Base-by-base conservation (phyloP, 2,329 filamentous ascomycete species). In the Zasmidium cellare region DNA sequence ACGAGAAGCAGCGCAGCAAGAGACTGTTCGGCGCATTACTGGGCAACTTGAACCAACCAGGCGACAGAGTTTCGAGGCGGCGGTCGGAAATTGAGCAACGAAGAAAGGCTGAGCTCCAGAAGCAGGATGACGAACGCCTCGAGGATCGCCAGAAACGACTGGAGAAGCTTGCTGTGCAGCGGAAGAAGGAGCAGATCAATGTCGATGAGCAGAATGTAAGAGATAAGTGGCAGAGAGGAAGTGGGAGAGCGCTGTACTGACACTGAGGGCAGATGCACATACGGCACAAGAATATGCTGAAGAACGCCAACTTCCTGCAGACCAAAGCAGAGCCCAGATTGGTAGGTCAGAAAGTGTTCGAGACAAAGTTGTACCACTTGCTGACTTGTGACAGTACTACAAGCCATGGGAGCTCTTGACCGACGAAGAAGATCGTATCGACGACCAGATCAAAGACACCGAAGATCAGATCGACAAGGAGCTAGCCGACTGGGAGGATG, bases 1-100 rank as follows among this genome's bases (percentile, higher is more conserved):
- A 96, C 68, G 93, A 97, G 72, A 91, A 87, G 74, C 91, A 90
- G 72, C 88, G 93, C 38, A 90, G 90, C 20, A 88, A 90, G 74
- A 84, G 93, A 53, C 80, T 97, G 60, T 97, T 97, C 71, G 92
- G 93, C 60, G 90, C 67, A 24, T 52, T 72, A 16, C 57, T 70
- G 24, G 67, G 68, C 23, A 70, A 65, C 45, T 51, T 71, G 48
- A 70, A 70, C 35, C 60, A 53, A 16, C 59, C 87, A 79, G 70
- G 83, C 80, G 65, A 77, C 81, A 77, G 64, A 88, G 75, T 88
- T 84, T 75, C 86, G 85, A 67, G 87, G 90, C 57, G 84, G 83
- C 61, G 92, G 93, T 72, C 92, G 93, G 72, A 92, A 94, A 77
- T 87, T 85, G 74, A 87, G 87, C 65, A 91, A 92, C 74, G 85